Evolutionary conservation across 164 flowering plant species (phyloP).

Genomic region (Vitis riparia): DNA sequence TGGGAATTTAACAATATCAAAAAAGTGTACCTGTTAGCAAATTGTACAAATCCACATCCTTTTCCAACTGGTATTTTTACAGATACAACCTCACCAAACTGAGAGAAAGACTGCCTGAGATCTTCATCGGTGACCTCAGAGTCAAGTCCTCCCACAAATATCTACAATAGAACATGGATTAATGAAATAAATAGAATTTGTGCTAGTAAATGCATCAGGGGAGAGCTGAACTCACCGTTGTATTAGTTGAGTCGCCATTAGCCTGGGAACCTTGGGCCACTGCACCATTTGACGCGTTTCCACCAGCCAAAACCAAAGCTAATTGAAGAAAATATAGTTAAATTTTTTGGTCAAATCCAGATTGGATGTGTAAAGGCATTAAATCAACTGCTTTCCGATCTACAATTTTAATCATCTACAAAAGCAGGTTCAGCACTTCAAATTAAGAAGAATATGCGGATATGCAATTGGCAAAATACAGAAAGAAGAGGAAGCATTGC

Average conservation of each 20-base stretch:
- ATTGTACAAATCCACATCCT: conserved; percentile 77
- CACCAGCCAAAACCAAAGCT: conserved; percentile 67
- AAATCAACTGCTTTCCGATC: background rate
- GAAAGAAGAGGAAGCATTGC: background rate
- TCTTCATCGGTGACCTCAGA: conserved; percentile 59
- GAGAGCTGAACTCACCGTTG: conserved; percentile 64
- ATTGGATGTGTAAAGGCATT: background rate
- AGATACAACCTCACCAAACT: conserved; percentile 60
- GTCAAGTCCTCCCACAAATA: conserved; percentile 77
- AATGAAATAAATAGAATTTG: background rate
- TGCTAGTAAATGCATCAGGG: background rate
- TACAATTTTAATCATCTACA: background rate
- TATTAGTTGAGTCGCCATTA: conserved; percentile 71
- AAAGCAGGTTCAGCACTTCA: background rate
- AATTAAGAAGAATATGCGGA: background rate
- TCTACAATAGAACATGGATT: conserved; percentile 26
- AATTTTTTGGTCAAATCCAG: background rate
- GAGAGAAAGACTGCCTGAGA: conserved; percentile 51
- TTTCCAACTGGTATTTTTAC: conserved; percentile 66
- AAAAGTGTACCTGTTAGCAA: conserved; percentile 49
- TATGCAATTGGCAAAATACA: too few relatives aligned
- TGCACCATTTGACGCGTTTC: conserved; percentile 63
- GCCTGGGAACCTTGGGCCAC: conserved; percentile 49
- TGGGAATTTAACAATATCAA: background rate
- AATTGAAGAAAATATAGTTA: conserved; percentile 9